These are phyloP conservation scores for Halenospora varia DNA, from an alignment of 495 filamentous ascomycete species.

Conservation along the genomic window DNA sequence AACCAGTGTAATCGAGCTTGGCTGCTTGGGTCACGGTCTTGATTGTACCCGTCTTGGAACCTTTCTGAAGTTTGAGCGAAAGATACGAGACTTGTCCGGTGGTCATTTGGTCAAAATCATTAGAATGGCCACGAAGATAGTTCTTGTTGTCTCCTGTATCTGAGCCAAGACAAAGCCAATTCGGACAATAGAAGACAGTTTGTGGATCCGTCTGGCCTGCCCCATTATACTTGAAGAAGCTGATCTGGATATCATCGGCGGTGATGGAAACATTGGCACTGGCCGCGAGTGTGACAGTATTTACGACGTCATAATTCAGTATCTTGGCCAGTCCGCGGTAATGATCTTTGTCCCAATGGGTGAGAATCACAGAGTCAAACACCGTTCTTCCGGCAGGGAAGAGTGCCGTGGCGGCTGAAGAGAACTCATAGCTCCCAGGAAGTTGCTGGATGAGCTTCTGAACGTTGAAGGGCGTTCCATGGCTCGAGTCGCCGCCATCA, in stretches of 20 bases:
- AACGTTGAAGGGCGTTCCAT: no score
- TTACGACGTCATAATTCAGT: constrained; percentile 2
- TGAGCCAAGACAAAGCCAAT: neutral
- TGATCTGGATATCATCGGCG: neutral
- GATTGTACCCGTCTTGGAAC: neutral
- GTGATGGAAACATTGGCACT: no score
- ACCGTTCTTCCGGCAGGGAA: no score
- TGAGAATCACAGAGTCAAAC: constrained; percentile 21
- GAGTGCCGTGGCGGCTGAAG: no score
- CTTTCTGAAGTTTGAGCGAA: neutral
- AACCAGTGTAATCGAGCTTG: neutral
- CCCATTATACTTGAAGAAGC: no score
- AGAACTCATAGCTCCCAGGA: no score
- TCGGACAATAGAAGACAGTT: neutral
- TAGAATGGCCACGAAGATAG: neutral
- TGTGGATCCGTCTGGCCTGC: neutral
- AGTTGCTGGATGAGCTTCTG: no score
- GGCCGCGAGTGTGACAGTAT: neutral
- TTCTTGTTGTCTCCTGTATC: neutral
- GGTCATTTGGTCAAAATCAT: neutral
- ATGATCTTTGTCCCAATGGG: constrained; percentile 26
- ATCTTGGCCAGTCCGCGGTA: constrained; percentile 10
- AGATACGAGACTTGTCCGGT: neutral
- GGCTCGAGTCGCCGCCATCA: neutral
- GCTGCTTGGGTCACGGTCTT: neutral